These are phyloP conservation scores for Escallonia herrerae DNA, from an alignment of 129 eudicot genomes.

Conservation along the genomic window DNA sequence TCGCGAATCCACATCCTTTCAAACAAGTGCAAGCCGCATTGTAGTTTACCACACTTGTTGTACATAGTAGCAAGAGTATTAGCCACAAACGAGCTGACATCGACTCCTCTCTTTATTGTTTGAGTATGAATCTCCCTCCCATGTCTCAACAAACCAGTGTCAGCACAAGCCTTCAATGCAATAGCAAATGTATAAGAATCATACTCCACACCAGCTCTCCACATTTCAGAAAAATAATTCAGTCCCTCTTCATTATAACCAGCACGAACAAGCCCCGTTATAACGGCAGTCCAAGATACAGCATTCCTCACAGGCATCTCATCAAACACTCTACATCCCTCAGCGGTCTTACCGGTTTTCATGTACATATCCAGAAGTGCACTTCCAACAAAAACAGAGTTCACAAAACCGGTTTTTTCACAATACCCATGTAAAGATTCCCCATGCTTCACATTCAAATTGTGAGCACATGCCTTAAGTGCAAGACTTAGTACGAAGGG, in stretches of 20 bases:
- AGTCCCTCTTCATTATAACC: slow-evolving; percentile 61
- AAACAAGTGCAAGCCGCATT: slow-evolving; percentile 58
- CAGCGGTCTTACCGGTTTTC: slow-evolving; percentile 46
- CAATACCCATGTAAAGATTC: slow-evolving; percentile 62
- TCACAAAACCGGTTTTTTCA: slow-evolving; percentile 48
- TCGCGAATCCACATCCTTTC: slow-evolving; percentile 55
- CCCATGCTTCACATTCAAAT: slow-evolving; percentile 33
- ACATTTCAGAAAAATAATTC: slow-evolving; percentile 47
- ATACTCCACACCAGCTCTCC: slow-evolving; percentile 35
- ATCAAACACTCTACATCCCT: slow-evolving; percentile 65
- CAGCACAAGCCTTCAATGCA: slow-evolving; percentile 84
- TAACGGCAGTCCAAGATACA: slow-evolving; percentile 89
- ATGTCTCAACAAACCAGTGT: slow-evolving; percentile 34
- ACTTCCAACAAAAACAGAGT: slow-evolving; percentile 86
- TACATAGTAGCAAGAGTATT: slow-evolving; percentile 86
- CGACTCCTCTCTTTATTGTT: slow-evolving; percentile 62
- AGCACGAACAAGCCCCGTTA: slow-evolving; percentile 76
- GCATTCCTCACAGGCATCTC: slow-evolving; percentile 84
- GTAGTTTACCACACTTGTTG: slow-evolving; percentile 68
- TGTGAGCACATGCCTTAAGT: slow-evolving; percentile 70
- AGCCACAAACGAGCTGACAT: slow-evolving; percentile 53
- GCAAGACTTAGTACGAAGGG: slow-evolving; percentile 64
- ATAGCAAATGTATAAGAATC: slow-evolving; percentile 79
- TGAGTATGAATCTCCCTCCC: slow-evolving; percentile 85
- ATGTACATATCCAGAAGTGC: slow-evolving; percentile 80